These are phyloP conservation scores for Zychaea mexicana DNA, from an alignment of 371 early-diverging fungal species.

Conservation along the genomic window DNA sequence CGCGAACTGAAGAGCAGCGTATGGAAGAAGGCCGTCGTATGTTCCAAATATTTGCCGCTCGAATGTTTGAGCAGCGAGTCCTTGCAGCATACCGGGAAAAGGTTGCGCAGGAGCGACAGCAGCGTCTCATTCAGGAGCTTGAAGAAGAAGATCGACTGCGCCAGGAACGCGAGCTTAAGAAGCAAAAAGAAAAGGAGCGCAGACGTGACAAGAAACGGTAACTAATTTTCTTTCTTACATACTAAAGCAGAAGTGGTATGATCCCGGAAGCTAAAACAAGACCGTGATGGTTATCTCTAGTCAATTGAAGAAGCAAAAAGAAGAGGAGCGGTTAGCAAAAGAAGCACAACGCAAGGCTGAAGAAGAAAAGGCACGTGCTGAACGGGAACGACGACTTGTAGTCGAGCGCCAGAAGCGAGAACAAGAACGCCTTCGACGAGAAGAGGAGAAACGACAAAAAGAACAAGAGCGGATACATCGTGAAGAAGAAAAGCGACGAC, in stretches of 20 bases:
- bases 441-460: conserved; percentile 51
- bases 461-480: conserved; percentile 55
- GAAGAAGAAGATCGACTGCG: conserved; percentile 76
- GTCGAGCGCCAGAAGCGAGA: conserved; percentile 27
- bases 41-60: conserved; percentile 92
- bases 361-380: conserved; percentile 21
- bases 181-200: conserved; percentile 66
- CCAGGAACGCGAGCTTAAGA: conserved; percentile 64
- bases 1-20: conserved; percentile 77
- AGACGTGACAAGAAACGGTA: conserved; percentile 60
- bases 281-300: background rate
- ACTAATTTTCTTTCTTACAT: background rate
- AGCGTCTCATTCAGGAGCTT: conserved; percentile 76
- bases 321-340: conserved; percentile 30
- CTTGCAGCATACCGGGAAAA: conserved; percentile 88
- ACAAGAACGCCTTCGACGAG: conserved; percentile 24
- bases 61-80: conserved; percentile 93
- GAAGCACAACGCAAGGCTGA: conserved; percentile 32
- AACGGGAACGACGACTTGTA: conserved; percentile 8
- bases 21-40: conserved; percentile 89
- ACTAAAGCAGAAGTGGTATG: background rate
- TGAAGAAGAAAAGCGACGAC: conserved; percentile 53
- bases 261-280: background rate
- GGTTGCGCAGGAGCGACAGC: conserved; percentile 78
- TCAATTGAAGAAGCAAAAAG: conserved; percentile 30